Evolutionary conservation across 331 rosid genomes (phyloP), one percentile per base, ranked within the genome.

Genomic region (Spiraea crenata): DNA sequence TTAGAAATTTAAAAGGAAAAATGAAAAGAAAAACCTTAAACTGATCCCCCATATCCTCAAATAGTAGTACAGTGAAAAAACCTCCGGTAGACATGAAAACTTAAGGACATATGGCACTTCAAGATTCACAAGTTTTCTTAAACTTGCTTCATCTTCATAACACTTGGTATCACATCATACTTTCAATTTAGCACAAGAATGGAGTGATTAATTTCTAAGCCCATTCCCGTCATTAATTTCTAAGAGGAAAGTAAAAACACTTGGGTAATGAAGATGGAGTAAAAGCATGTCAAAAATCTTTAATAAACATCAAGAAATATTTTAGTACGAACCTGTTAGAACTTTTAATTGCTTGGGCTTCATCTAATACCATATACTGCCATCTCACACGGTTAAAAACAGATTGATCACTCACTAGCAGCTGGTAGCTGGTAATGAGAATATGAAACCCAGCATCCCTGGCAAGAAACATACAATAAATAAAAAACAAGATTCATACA

Each of bases 321-420:
- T 49, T 51, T 8, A 47, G 74, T 62, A 20, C 69, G 35, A 73
- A 95, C 99, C 99, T 95, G 83, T 72, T 82, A 7, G 99, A 56
- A 84, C 97, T 91, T 82, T 95, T 95, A 58, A 95, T 95, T 68
- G 99, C 99, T 80, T 95, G 97, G 57, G 99, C 99, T 84, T 95
- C 99, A 83, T 95, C 99, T 80, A 95, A 85, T 74, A 95, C 97
- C 99, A 95, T 95, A 80, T 95, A 95, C 72, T 95, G 99, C 99
- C 99, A 95, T 83, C 91, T 95, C 77, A 95, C 97, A 25, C 97
- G 96, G 48, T 90, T 96, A 71, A 95, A 91, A 75, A 47, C 77
- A 89, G 91, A 91, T 78, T 79, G 96, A 81, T 95, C 99, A 40
- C 87, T 25, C 67, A 95, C 99, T 52, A 95, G 90, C 66, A 95